Evolutionary conservation across 2,329 filamentous ascomycete genomes (phyloP).

Genomic region (Grosmannia huntii): DNA sequence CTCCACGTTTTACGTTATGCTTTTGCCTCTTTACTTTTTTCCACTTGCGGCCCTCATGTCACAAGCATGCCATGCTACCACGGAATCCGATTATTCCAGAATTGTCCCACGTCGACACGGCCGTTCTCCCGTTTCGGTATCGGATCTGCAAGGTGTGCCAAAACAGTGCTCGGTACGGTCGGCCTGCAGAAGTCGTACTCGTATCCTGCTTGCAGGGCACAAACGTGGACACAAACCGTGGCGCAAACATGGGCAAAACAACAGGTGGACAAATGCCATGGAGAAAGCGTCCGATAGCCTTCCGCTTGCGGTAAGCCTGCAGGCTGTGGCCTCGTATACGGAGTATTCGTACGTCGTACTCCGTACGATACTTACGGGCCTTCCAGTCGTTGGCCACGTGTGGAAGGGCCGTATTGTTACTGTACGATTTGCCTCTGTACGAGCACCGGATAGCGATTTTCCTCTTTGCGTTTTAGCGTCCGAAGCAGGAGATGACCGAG

Average conservation of each 20-base stretch:
- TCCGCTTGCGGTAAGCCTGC: neutral
- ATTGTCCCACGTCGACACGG: no score
- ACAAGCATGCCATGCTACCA: no score
- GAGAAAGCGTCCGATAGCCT: neutral
- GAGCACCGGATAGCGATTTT: neutral
- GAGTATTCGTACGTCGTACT: no score
- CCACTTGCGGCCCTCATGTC: no score
- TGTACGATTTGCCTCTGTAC: neutral
- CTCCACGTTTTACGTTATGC: no score
- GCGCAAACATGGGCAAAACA: neutral
- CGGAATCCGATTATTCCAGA: no score
- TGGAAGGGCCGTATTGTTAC: neutral
- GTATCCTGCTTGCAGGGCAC: neutral
- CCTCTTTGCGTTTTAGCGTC: neutral
- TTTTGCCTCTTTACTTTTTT: no score
- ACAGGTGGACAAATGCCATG: neutral
- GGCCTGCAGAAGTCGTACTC: neutral
- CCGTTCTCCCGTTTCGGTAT: no score
- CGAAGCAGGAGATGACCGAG: neutral
- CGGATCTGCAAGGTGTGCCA: no score
- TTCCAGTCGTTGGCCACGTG: neutral
- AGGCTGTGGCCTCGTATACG: neutral
- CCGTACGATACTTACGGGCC: no score
- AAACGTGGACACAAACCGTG: neutral
- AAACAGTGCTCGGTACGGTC: no score